phyloP scores from a whole-genome alignment of 345 rosid genomes.

The Raphanus sativus region DNA sequence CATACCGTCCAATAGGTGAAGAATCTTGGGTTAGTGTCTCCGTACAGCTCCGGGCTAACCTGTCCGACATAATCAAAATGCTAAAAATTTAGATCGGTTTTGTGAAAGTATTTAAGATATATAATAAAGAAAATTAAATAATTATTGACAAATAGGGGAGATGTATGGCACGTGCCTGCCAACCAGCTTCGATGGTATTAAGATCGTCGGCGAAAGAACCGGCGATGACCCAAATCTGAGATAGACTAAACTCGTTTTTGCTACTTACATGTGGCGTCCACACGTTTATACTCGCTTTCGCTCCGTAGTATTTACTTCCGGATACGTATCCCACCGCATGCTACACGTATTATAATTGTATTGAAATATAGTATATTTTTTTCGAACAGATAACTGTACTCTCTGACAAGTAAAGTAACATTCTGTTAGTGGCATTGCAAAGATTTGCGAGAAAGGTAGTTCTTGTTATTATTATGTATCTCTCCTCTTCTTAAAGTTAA shows the following conservation, averaged over 20 bases:
- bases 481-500: conserved; percentile 48
- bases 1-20: conserved; percentile 97
- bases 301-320: conserved; percentile 89
- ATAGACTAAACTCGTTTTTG: conserved; percentile 89
- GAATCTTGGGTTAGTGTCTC: conserved; percentile 92
- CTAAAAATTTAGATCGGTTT: background rate
- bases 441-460: conserved; percentile 44
- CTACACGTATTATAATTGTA: conserved; percentile 30
- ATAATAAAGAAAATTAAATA: background rate
- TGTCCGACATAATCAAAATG: conserved; percentile 37
- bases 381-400: conserved; percentile 25
- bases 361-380: conserved; percentile 1
- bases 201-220: conserved; percentile 94
- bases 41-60: conserved; percentile 97
- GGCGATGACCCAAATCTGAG: conserved; percentile 97
- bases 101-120: background rate
- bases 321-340: conserved; percentile 95
- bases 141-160: background rate
- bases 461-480: conserved; percentile 34
- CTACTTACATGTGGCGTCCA: conserved; percentile 82
- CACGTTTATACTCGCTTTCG: conserved; percentile 92
- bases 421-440: conserved; percentile 64
- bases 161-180: conserved; percentile 66
- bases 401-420: conserved; percentile 29
- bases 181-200: conserved; percentile 98